Evolutionary conservation across 2,329 filamentous ascomycete genomes (phyloP).

Genomic region (Colletotrichum lupini): DNA sequence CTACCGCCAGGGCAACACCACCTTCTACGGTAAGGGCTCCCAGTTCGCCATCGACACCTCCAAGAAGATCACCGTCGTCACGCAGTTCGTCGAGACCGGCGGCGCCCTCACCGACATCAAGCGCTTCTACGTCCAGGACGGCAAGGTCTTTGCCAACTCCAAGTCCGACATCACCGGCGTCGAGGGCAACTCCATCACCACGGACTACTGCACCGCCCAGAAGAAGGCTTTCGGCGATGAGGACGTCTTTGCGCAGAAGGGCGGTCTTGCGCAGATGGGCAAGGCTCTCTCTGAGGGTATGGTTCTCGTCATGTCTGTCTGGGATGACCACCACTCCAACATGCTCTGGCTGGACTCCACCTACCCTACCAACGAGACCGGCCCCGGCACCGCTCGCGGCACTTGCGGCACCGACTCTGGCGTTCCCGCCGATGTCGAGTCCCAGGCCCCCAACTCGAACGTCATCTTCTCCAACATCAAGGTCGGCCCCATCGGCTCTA

Average conservation of each 20-base stretch:
- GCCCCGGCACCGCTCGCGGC: conserved; percentile 63
- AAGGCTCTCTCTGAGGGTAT: conserved; percentile 53
- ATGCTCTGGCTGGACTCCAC: conserved; percentile 82
- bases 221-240: conserved; percentile 67
- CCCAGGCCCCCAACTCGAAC: conserved; percentile 55
- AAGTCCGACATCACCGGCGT: conserved; percentile 51
- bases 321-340: conserved; percentile 74
- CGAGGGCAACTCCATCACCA: conserved; percentile 62
- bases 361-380: conserved; percentile 63
- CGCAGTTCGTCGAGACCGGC: conserved; percentile 65
- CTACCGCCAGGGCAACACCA: conserved; percentile 72
- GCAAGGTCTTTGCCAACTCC: conserved; percentile 68
- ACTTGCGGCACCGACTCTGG: conserved; percentile 64
- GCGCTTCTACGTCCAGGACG: conserved; percentile 74
- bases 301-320: conserved; percentile 63
- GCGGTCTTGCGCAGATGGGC: conserved; percentile 68
- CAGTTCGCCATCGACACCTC: conserved; percentile 68
- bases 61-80: conserved; percentile 72
- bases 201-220: conserved; percentile 67
- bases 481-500: conserved; percentile 66
- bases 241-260: conserved; percentile 63
- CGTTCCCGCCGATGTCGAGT: conserved; percentile 61
- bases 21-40: conserved; percentile 68
- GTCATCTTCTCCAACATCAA: conserved; percentile 64
- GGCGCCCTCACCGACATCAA: conserved; percentile 70